Evolutionary conservation across 106 monocot species (phyloP), one percentile per base, ranked within the genome.

Genomic region (Acorus gramineus): DNA sequence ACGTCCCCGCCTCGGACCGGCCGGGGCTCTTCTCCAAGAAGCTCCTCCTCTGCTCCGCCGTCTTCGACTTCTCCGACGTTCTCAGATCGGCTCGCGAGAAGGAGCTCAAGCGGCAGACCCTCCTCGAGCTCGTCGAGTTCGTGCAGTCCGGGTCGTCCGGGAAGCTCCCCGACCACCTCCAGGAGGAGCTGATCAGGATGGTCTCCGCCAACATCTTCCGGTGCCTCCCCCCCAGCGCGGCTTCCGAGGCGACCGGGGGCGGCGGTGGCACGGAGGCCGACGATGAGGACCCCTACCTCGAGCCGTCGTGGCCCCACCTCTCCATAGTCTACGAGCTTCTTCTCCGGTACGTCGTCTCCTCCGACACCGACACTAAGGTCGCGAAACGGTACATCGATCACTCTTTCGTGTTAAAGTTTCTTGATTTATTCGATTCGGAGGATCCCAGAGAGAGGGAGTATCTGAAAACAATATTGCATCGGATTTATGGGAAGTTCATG

Each of bases 281-380:
- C 62, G 86, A 86, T 64, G 86, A 86, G 60, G 86, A 86, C 3
- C 76, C 82, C 11, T 86, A 77, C 61, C 71, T 79, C 53, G 86
- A 86, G 42, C 82, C 86, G 0, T 45, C 82, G n/a, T 86, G 86
- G 85, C 75, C 76, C 11, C 86, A 82, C 64, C 86, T 86, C 55
- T 79, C 79, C 70, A 63, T 77, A 14, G 74, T 82, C 44, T 86
- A 86, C 61, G 86, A 86, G 53, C 66, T 86, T n/a, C 79, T 80
- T 12, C 74, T 74, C 7, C 74, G 79, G 45, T 81, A 76, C 64
- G 64, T 81, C 12, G 64, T 81, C 12, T 81, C 81, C 42, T 69
- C 76, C 2, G 81, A 81, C 51, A 81, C 81, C n/a, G 81, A 81
- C 47, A 77, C 76, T 7, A 81, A 81, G 69, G 50, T 77, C 47